These are phyloP conservation scores for Plantago major DNA, from an alignment of 257 asterid genomes.

Conservation along the genomic window DNA sequence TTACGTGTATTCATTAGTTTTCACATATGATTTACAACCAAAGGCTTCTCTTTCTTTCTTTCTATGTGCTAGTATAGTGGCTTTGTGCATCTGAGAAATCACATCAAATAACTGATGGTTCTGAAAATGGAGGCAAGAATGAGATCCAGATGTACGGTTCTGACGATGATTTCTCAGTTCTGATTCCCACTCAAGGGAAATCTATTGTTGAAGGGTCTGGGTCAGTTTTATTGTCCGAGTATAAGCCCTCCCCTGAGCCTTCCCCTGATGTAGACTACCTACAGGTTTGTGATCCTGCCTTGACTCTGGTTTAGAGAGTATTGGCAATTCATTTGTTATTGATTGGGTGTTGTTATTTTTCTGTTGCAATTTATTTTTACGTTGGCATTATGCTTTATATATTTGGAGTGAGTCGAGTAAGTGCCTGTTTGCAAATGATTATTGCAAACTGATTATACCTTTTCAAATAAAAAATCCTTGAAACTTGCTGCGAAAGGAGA, in stretches of 20 bases:
- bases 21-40: conserved; percentile 91
- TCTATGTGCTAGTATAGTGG: conserved; percentile 66
- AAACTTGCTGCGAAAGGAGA: too few relatives aligned
- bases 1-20: conserved; percentile 63
- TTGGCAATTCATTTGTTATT: not conserved
- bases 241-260: too few relatives aligned
- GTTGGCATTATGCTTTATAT: too few relatives aligned
- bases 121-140: conserved; percentile 37
- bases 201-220: conserved; percentile 83
- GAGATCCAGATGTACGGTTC: conserved; percentile 63
- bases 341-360: not conserved
- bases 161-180: conserved; percentile 60
- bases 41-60: conserved; percentile 65
- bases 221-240: conserved; percentile 65
- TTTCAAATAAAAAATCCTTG: too few relatives aligned
- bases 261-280: conserved; percentile 90
- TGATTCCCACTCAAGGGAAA: conserved; percentile 84
- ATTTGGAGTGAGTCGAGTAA: not conserved
- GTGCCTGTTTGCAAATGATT: not conserved
- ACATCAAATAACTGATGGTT: not conserved
- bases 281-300: conserved; percentile 53
- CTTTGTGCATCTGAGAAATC: conserved; percentile 30
- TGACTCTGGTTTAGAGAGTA: not conserved
- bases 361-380: too few relatives aligned
- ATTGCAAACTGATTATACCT: too few relatives aligned